phyloP scores from a whole-genome alignment of 139 green algal genomes.

The Trebouxia sp. region DNA sequence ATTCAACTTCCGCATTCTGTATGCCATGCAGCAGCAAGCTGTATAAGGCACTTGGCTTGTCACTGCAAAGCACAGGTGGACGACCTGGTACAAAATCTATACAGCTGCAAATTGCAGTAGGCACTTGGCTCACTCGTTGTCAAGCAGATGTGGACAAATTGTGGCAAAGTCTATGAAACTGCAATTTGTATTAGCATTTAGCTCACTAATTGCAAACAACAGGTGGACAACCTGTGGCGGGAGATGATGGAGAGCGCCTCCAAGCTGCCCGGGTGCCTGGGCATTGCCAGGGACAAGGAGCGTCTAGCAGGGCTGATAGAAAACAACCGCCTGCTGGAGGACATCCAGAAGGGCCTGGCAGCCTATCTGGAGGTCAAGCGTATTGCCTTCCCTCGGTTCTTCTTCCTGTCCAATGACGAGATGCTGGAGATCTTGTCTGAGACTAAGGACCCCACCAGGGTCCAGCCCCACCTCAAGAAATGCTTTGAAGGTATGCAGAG shows the following conservation, averaged over 20 bases:
- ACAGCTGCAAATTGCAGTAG: too few species aligned
- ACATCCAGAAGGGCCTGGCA: conserved; percentile 76
- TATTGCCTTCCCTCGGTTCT: conserved; percentile 81
- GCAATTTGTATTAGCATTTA: background rate
- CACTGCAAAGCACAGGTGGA: too few species aligned
- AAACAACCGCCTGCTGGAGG: conserved; percentile 73
- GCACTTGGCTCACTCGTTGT: too few species aligned
- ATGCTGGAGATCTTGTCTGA: conserved; percentile 84
- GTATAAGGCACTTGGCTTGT: too few species aligned
- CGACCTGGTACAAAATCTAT: too few species aligned
- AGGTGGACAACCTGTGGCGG: conserved; percentile 65
- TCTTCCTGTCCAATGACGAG: conserved; percentile 84
- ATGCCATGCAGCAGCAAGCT: too few species aligned
- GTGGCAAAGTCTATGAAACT: too few species aligned
- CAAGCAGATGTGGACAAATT: too few species aligned
- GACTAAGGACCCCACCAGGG: conserved; percentile 74
- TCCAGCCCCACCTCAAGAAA: conserved; percentile 84
- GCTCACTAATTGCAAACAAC: background rate
- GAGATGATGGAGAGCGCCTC: conserved; percentile 68
- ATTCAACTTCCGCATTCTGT: too few species aligned
- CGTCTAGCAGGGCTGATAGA: conserved; percentile 61
- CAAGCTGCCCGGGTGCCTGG: conserved; percentile 56
- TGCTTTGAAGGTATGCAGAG: conserved; percentile 79
- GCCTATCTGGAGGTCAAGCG: conserved; percentile 85
- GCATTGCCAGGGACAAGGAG: conserved; percentile 57